Evolutionary conservation across 2,329 filamentous ascomycete genomes (phyloP).

Genomic region (Penicillium sp.): DNA sequence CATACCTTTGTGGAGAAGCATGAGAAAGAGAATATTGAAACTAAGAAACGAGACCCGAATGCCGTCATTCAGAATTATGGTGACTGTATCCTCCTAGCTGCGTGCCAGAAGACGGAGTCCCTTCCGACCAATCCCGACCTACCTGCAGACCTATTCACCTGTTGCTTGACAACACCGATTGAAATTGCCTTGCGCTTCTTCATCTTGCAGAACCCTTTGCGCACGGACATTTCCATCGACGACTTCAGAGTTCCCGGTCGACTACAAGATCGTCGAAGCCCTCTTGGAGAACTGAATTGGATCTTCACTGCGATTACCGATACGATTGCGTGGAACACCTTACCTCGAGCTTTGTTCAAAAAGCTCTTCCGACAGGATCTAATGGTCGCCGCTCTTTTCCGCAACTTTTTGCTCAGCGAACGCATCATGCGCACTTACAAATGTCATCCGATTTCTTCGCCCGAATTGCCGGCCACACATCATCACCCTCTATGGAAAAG

Average conservation of each 20-base stretch:
- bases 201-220: slow-evolving; percentile 82
- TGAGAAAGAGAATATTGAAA: slow-evolving; percentile 79
- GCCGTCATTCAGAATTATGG: slow-evolving; percentile 63
- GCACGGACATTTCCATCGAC: slow-evolving; percentile 67
- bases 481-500: slow-evolving; percentile 94
- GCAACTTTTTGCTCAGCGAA: slow-evolving; percentile 92
- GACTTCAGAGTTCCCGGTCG: slow-evolving; percentile 86
- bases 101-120: slow-evolving; percentile 85
- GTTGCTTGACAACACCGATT: slow-evolving; percentile 92
- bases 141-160: slow-evolving; percentile 92
- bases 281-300: slow-evolving; percentile 95
- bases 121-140: slow-evolving; percentile 91
- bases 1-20: slow-evolving; percentile 94
- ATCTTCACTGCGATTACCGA: slow-evolving; percentile 99
- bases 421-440: slow-evolving; percentile 95
- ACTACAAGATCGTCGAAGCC: slow-evolving; percentile 87
- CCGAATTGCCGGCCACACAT: slow-evolving; percentile 88
- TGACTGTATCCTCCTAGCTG: slow-evolving; percentile 88
- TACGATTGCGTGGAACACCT: slow-evolving; percentile 95
- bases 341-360: slow-evolving; percentile 86
- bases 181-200: slow-evolving; percentile 97
- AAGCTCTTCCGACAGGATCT: slow-evolving; percentile 96
- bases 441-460: slow-evolving; percentile 89
- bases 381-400: slow-evolving; percentile 97
- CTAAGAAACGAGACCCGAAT: slow-evolving; percentile 71